Base-by-base conservation (phyloP, 2,329 filamentous ascomycete species). In the Neocatenulostroma microsporum region DNA sequence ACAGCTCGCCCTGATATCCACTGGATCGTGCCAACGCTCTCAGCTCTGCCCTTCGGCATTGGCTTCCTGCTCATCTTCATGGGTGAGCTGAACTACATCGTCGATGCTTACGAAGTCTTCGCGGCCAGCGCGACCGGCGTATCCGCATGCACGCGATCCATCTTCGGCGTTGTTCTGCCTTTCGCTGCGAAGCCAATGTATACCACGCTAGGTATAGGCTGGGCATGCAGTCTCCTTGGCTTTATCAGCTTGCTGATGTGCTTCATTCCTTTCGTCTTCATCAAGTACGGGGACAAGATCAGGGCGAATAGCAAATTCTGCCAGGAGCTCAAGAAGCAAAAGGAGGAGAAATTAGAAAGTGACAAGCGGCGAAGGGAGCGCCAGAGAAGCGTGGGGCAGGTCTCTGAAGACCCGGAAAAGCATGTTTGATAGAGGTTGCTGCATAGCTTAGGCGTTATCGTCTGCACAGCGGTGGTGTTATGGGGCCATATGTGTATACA, bases 71-170 rank as follows among this genome's bases (percentile, higher is more conserved):
- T 68, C 21, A 60, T 71, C 42, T 64, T 75, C 65, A 63, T 70
- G 69, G 54, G 68, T 47, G 21, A 44, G 30, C 53, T 75, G 62
- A 81, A 84, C 48, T 83, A 86, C 57, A 58, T 70, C 13, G 66
- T 70, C 21, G 68, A 72, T 39, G 80, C 82, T 15, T 88, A 88
- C 60, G 80, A 82, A 36, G 61, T 76, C 18, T 86, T 84, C 56
- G 82, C 82, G 18, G 83, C 83, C 30, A 79, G 73, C 40, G 85
- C 86, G 3, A 70, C 94, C 59, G 85, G 87, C 10, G 85, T 86
- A 29, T 91, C 94, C 53, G 82, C 80, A 30, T 84, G 91, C 57
- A 74, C 82, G 39, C 74, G 88, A 36, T 86, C 80, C 46, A 69
- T 72, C 14, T 91, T 93, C 66, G 87, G 82, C 41, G 85, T 84